phyloP scores from a whole-genome alignment of 176 grass and related monocot genomes.

The Tillandsia leiboldiana region DNA sequence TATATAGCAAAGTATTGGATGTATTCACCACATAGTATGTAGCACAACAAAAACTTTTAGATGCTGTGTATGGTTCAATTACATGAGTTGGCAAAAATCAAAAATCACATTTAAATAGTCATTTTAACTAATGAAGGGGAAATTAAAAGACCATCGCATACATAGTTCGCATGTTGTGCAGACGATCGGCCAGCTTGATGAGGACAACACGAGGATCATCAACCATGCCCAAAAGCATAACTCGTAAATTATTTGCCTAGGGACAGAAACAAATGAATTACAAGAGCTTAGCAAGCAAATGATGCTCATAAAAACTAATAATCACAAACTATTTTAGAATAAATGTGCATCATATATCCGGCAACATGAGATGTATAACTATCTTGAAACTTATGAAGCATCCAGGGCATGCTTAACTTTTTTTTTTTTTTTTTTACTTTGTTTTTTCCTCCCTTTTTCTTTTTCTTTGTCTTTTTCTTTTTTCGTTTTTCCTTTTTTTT shows the following conservation, averaged over 20 bases:
- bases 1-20: too few species aligned
- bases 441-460: too few species aligned
- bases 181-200: slow-evolving; percentile 88
- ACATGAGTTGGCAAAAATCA: too few species aligned
- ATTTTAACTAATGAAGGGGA: slow-evolving; percentile 4
- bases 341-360: background rate
- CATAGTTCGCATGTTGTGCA: slow-evolving; percentile 99
- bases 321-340: background rate
- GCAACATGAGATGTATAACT: background rate
- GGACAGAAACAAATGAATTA: background rate
- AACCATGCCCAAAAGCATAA: slow-evolving; percentile 98
- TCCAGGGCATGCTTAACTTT: background rate
- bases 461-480: too few species aligned
- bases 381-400: background rate
- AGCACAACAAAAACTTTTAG: too few species aligned
- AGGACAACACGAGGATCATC: slow-evolving; percentile 97
- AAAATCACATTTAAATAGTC: background rate
- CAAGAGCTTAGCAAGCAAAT: too few species aligned
- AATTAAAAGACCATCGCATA: slow-evolving; percentile 30
- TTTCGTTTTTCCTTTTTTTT: too few species aligned
- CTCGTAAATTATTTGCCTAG: slow-evolving; percentile 90
- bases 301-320: background rate
- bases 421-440: too few species aligned
- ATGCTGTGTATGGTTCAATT: too few species aligned
- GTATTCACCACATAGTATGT: too few species aligned